Evolutionary conservation across 2,329 filamentous ascomycete genomes (phyloP).

Genomic region (Didymella sp.): DNA sequence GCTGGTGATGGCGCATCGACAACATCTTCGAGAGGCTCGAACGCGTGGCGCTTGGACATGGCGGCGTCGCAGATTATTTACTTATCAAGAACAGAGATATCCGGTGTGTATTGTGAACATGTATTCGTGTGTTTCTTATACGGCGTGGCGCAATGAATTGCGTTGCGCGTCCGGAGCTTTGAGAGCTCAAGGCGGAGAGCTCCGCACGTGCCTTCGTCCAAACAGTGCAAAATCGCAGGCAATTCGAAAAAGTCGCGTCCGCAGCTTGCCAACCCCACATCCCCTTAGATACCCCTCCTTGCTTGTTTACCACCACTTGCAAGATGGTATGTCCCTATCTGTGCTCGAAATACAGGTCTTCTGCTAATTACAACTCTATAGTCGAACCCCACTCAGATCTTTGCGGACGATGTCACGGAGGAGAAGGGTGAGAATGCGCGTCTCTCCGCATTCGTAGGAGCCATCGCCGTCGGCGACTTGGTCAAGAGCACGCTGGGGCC

Average conservation of each 20-base stretch:
- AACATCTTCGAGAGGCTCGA: conserved; percentile 54
- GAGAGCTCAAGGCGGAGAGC: conserved; percentile 27
- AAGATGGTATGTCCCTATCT: conserved; percentile 40
- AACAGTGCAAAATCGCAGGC: conserved; percentile 33
- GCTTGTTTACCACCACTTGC: conserved; percentile 28
- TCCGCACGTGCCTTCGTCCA: conserved; percentile 20
- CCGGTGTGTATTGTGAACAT: no score
- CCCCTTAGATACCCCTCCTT: conserved; percentile 43
- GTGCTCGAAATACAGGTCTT: not conserved
- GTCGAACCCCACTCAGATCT: conserved; percentile 91
- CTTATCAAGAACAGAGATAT: not conserved
- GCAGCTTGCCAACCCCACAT: conserved; percentile 44
- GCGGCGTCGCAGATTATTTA: not conserved
- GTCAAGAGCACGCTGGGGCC: conserved; percentile 97
- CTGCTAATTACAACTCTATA: conserved; percentile 40
- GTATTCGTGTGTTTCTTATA: not conserved
- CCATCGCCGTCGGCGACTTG: conserved; percentile 95
- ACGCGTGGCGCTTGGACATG: conserved; percentile 58
- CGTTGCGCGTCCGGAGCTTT: conserved; percentile 4
- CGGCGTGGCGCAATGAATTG: not conserved
- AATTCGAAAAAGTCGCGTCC: conserved; percentile 46
- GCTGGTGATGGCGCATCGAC: conserved; percentile 54
- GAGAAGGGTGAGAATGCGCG: conserved; percentile 99
- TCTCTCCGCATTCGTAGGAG: conserved; percentile 96
- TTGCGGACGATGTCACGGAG: conserved; percentile 94